phyloP scores from a whole-genome alignment of 805 yeast species.

The Ogataea henricii region DNA sequence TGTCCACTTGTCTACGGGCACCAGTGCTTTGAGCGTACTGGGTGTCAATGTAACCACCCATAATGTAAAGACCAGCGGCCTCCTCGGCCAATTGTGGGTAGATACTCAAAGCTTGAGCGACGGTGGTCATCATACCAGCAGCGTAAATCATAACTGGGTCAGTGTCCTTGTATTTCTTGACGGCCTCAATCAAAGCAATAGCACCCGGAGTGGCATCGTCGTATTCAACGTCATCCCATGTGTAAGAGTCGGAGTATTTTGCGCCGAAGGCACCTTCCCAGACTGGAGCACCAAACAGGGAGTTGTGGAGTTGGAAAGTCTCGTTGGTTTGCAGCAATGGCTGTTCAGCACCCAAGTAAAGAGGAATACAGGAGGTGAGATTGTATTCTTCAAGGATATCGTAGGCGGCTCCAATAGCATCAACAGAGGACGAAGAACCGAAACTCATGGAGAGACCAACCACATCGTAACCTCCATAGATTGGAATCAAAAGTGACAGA shows the following conservation, averaged over 20 bases:
- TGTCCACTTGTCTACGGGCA: constrained; percentile 36
- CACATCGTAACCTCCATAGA: constrained; percentile 41
- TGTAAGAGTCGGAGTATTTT: constrained; percentile 35
- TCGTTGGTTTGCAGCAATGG: constrained; percentile 43
- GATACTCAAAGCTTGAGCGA: constrained; percentile 44
- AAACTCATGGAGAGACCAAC: constrained; percentile 43
- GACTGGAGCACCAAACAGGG: constrained; percentile 40
- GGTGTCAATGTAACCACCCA: constrained; percentile 48
- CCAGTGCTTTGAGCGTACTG: constrained; percentile 41
- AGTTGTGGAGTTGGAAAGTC: constrained; percentile 42
- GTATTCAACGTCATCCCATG: constrained; percentile 36
- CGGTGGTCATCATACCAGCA: constrained; percentile 46
- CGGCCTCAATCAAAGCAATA: constrained; percentile 42
- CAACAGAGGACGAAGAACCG: constrained; percentile 43
- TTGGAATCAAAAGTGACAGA: constrained; percentile 39
- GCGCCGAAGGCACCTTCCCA: constrained; percentile 46
- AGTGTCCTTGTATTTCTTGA: constrained; percentile 37
- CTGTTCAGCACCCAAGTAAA: constrained; percentile 40
- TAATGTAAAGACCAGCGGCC: constrained; percentile 41
- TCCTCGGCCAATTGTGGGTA: constrained; percentile 43
- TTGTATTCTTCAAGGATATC: constrained; percentile 36
- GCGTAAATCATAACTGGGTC: constrained; percentile 41
- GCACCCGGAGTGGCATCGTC: constrained; percentile 39
- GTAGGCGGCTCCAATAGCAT: constrained; percentile 39
- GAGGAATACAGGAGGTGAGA: constrained; percentile 33